Percentiles rank a stretch among this genome's conserved stretches.
These are phyloP conservation scores for Amanita rubescens DNA, from an alignment of 768 basidiomycete species.

Conservation along the genomic window DNA sequence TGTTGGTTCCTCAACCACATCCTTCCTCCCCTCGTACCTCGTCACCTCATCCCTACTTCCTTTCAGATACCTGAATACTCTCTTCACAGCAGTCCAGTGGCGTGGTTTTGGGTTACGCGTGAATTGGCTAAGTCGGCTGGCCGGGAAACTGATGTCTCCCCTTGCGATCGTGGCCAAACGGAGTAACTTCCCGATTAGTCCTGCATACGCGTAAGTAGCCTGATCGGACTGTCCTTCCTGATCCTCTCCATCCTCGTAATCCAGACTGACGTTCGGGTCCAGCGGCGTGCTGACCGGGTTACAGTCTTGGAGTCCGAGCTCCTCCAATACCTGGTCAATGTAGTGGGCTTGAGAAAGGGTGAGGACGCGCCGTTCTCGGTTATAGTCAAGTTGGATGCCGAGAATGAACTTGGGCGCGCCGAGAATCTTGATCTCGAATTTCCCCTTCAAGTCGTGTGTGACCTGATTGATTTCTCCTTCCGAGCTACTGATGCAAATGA, in stretches of 20 bases:
- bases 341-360: constrained; percentile 22
- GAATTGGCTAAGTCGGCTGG: constrained; percentile 26
- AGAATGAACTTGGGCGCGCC: constrained; percentile 23
- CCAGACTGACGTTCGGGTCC: constrained; percentile 17
- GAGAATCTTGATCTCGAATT: constrained; percentile 13
- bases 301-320: constrained; percentile 16
- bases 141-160: constrained; percentile 33
- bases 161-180: constrained; percentile 25
- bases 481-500: constrained; percentile 18
- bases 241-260: background rate
- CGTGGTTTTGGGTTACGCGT: constrained; percentile 19
- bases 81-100: constrained; percentile 33
- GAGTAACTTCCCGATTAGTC: constrained; percentile 26
- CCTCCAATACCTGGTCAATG: constrained; percentile 19
- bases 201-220: constrained; percentile 13
- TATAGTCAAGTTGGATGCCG: constrained; percentile 22
- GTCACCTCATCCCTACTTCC: constrained; percentile 13
- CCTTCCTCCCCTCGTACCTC: constrained; percentile 10
- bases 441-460: constrained; percentile 13
- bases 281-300: constrained; percentile 19
- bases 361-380: constrained; percentile 14
- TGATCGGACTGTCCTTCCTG: constrained; percentile 1
- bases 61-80: constrained; percentile 33
- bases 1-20: background rate
- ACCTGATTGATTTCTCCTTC: constrained; percentile 12